phyloP scores from a whole-genome alignment of 2,329 filamentous ascomycete genomes.

The Sporothrix brasiliensis region DNA sequence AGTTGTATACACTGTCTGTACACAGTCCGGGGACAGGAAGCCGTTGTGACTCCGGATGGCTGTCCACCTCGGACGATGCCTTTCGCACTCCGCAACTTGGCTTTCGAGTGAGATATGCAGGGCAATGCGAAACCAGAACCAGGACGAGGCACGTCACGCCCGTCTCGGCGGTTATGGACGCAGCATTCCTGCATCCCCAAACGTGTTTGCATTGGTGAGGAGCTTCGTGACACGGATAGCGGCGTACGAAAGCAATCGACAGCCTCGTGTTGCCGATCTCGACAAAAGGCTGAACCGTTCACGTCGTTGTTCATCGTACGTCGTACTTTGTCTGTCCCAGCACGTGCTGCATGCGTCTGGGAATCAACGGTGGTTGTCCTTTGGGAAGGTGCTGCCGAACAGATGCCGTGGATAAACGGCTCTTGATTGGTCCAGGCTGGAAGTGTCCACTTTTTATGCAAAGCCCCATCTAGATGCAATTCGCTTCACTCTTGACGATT shows the following conservation, averaged over 20 bases:
- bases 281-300: neutral
- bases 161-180: neutral
- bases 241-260: neutral
- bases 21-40: neutral
- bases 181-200: too few relatives aligned
- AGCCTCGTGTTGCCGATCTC: constrained; percentile 13
- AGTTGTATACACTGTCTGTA: neutral
- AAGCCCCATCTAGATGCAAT: neutral
- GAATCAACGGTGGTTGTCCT: neutral
- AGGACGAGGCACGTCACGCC: constrained; percentile 1
- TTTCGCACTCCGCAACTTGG: neutral
- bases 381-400: constrained; percentile 11
- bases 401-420: neutral
- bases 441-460: neutral
- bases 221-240: too few relatives aligned
- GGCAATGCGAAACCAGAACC: too few relatives aligned
- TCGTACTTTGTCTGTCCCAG: neutral
- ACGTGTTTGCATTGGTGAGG: too few relatives aligned
- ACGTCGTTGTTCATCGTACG: too few relatives aligned
- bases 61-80: neutral
- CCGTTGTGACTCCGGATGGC: constrained; percentile 7
- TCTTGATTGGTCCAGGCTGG: neutral
- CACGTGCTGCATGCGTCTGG: neutral
- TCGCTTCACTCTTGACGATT: neutral
- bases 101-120: too few relatives aligned